Evolutionary conservation across 257 asterid genomes (phyloP), one percentile per base, ranked within the genome.

Genomic region (Solanum tacnaense): DNA sequence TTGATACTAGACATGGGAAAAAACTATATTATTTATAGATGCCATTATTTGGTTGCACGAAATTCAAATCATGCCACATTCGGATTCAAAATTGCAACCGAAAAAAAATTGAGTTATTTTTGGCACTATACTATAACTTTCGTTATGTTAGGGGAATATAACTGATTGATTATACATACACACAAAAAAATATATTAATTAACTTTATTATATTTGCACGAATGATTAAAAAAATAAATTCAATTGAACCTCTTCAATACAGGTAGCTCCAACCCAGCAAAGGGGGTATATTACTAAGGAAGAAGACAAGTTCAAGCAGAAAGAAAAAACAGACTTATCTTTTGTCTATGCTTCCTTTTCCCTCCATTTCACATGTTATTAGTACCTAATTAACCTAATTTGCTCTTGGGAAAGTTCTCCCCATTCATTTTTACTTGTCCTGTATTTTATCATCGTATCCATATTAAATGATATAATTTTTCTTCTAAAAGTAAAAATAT

Each of bases 271-370:
- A 71, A 15, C 39, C 6, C n/a, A 0, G 13, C 25, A 72, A 73
- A 35, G 38, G 38, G 60, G 21, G 60, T 15, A 49, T 49, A 49
- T 49, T 49, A 49, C 60, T 49, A 49, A 49, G 60, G 21, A 35
- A 84, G 39, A 79, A 70, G 79, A 86, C 34, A 86, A 65, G 56
- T 68, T n/a, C 52, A 46, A 32, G 65, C 15, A 81, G 81, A 83
- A 79, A 82, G 71, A 83, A 83, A 83, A 86, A 68, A 71, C 23
- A 52, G n/a, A 52, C 62, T 18, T 18, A 84, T 11, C 36, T 25
- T 83, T 91, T 86, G 78, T 91, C 88, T 70, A 74, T 91, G 92
- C 68, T 89, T 88, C 87, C 89, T 27, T 39, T 60, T 36, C 20
- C 46, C 15, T 62, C 20, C 34, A 3, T 56, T 74, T 11, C 8